These are phyloP conservation scores for Clarireedia homoeocarpa DNA, from an alignment of 2,329 filamentous ascomycete species.

Conservation along the genomic window DNA sequence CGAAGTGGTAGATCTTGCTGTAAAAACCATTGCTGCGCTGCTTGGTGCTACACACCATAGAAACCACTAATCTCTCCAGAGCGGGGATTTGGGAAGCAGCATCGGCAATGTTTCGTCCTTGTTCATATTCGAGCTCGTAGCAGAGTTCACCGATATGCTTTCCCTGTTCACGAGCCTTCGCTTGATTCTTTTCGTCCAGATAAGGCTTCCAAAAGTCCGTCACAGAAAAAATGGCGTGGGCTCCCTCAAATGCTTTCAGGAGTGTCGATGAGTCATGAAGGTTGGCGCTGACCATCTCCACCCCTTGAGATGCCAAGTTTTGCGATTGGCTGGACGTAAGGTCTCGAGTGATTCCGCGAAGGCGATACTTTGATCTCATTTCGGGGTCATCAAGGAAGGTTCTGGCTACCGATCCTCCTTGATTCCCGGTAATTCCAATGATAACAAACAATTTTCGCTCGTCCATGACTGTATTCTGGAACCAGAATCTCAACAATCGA, in stretches of 20 bases:
- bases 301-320: slow-evolving; percentile 31
- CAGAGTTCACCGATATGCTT: slow-evolving; percentile 20
- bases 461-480: neutral
- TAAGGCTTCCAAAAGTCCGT: slow-evolving; percentile 41
- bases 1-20: slow-evolving; percentile 7
- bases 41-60: slow-evolving; percentile 30
- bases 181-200: neutral
- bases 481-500: neutral
- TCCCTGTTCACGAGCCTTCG: slow-evolving; percentile 8
- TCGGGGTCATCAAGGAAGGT: slow-evolving; percentile 33
- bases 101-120: slow-evolving; percentile 32
- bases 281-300: slow-evolving; percentile 37
- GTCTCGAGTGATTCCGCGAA: slow-evolving; percentile 41
- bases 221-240: slow-evolving; percentile 44
- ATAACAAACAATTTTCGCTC: slow-evolving; percentile 31
- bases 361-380: slow-evolving; percentile 26
- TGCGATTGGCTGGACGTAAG: slow-evolving; percentile 30
- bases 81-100: slow-evolving; percentile 28
- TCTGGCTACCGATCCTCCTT: slow-evolving; percentile 41
- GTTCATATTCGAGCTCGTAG: slow-evolving; percentile 30
- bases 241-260: slow-evolving; percentile 34
- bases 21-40: slow-evolving; percentile 31
- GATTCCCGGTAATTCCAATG: slow-evolving; percentile 40
- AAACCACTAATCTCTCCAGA: slow-evolving; percentile 34
- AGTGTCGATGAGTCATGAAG: slow-evolving; percentile 34